Evolutionary conservation across 345 rosid genomes (phyloP), one percentile per base, ranked within the genome.

Genomic region (Streptanthus diversifolius): DNA sequence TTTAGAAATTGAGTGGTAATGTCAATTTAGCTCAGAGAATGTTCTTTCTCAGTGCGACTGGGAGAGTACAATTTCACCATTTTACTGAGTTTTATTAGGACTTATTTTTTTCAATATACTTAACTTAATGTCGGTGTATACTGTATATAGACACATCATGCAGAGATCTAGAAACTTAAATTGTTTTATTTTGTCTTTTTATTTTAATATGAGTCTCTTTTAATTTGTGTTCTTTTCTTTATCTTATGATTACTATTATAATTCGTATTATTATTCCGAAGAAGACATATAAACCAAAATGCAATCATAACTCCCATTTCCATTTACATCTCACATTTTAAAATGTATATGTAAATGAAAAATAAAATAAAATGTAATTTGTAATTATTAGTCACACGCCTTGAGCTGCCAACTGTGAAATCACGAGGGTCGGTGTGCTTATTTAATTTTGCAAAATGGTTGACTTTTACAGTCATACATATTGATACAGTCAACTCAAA

Each of bases 251-350:
- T 78, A 83, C 73, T 66, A 68, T 69, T 53, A 85, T 83, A 86
- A 86, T 84, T 83, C 77, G 81, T 47, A 85, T 83, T 74, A 81
- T 80, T 68, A 77, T 77, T 68, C 49, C 52, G 88, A 84, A 84
- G 87, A 83, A 75, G 89, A 84, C 90, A 85, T 71, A 73, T 80
- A 85, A 86, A 88, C 91, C 93, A 85, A 85, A 79, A 76, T 12
- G 80, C 54, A 82, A 86, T 90, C 82, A 85, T 86, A 25, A 14
- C 78, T 60, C 59, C 72, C 73, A 73, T 72, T 79, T 77, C 57
- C 70, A 63, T 73, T 77, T 65, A 62, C 72, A 55, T 75, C 63
- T 61, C 36, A 21, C n/a, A 48, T 35, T 36, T 35, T 65, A 24
- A 5, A 15, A 64, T 48, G 41, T 59, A 51, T 39, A 4, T 56